Conservation (phyloP, 441 rosid genomes). For the Iberis amara region DNA sequence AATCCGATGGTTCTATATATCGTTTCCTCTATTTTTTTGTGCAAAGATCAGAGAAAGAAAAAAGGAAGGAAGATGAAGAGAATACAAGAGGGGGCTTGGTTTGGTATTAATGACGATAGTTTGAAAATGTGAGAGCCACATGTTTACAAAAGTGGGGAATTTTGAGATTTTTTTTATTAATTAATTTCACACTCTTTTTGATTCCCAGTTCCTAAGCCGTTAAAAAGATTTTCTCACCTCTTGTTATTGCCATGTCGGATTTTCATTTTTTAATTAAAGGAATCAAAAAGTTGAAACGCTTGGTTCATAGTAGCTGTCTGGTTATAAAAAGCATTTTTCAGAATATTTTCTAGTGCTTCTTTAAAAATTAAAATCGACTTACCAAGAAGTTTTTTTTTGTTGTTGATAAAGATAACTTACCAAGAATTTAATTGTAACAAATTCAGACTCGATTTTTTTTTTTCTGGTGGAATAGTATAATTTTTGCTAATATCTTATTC, state of each 20-base stretch:
- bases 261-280: background rate
- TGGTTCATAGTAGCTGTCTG: conserved; percentile 19
- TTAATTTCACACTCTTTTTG: conserved; percentile 38
- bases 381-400: too few species aligned
- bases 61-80: conserved; percentile 20
- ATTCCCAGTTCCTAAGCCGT: conserved; percentile 33
- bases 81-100: conserved; percentile 23
- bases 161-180: conserved; percentile 35
- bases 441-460: too few species aligned
- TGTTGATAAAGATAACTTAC: too few species aligned
- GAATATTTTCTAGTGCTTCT: too few species aligned
- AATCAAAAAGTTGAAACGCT: background rate
- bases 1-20: too few species aligned
- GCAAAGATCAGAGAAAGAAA: background rate
- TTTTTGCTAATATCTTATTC: too few species aligned
- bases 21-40: conserved; percentile 2
- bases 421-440: too few species aligned
- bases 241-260: conserved; percentile 22
- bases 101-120: conserved; percentile 22
- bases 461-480: too few species aligned
- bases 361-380: too few species aligned
- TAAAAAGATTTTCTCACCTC: conserved; percentile 19
- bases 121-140: conserved; percentile 50
- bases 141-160: conserved; percentile 38
- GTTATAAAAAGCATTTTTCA: too few species aligned